Base-by-base conservation (phyloP, 805 yeast species). In the Candida fluviatilis region DNA sequence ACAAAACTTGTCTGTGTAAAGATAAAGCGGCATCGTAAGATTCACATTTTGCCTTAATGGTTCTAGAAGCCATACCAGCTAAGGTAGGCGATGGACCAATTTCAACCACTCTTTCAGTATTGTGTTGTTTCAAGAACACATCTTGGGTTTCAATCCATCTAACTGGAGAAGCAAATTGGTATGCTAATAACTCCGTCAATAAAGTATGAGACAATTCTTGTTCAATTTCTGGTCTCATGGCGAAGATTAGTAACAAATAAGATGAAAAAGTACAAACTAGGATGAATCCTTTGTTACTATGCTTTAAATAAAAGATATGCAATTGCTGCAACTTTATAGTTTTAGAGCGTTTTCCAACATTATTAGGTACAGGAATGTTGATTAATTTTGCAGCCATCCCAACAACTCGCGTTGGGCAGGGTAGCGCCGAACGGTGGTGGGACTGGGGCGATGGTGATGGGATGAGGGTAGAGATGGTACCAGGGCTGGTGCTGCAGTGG, bases 71-170 rank as follows among this genome's bases (percentile, higher is more conserved):
- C 99, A 93, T 93, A 50, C 98, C 98, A 29, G 97, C 93, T 61
- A 93, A 76, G 31, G 99, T 93, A 44, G 99, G 98, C 35, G 98
- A 89, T 45, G 99, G 99, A 39, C 99, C 99, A 48, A 93, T 87
- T 68, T 93, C 99, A 50, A 93, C 96, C 45, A 93, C 91, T 59
- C 99, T 80, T 71, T 95, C 99, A 45, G 97, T 84, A 68, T 91
- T 89, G 78, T 80, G 84, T 54, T 89, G 93, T 63, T 86, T 85
- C 62, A 93, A 78, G 61, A 93, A 85, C 42, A 93, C 98, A 71
- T 93, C 99, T 69, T 93, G 99, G 46, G 99, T 93, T 64, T 95
- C 99, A 64, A 95, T 93, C 98, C 99, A 93, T 76, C 98, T 82
- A 49, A 93, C 99, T 34, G 99, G 99, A 46, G 97, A 90, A 35